Evolutionary conservation across 2,329 filamentous ascomycete genomes (phyloP).

Genomic region (Didymella pomorum): DNA sequence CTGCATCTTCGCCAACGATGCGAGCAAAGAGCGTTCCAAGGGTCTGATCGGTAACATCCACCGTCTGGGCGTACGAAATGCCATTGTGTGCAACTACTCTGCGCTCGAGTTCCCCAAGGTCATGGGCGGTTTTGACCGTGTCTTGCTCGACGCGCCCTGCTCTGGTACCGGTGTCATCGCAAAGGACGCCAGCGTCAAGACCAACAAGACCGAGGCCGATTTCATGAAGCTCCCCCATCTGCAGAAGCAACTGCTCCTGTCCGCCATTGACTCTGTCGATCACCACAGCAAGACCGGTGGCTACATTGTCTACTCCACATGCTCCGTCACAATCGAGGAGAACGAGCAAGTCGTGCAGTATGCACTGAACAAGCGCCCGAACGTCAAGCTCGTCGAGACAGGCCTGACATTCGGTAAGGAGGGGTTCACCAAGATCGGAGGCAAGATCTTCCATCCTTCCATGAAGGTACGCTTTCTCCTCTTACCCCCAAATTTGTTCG

Average conservation of each 20-base stretch:
- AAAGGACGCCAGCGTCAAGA: conserved; percentile 96
- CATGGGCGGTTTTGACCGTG: conserved; percentile 94
- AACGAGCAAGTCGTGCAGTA: conserved; percentile 95
- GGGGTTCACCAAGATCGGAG: conserved; percentile 88
- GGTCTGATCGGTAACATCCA: conserved; percentile 97
- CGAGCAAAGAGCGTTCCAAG: conserved; percentile 90
- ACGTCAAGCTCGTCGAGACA: conserved; percentile 91
- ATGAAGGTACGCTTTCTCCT: conserved; percentile 72
- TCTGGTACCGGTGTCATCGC: conserved; percentile 97
- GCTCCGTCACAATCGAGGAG: conserved; percentile 92
- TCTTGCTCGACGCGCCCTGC: conserved; percentile 93
- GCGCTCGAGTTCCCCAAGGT: conserved; percentile 92
- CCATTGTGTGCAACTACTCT: conserved; percentile 94
- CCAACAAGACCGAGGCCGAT: conserved; percentile 95
- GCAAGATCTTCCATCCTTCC: conserved; percentile 88
- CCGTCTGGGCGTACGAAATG: conserved; percentile 90
- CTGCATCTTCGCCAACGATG: conserved; percentile 94
- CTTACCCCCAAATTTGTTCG: neutral
- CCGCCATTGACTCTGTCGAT: conserved; percentile 94
- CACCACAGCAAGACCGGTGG: conserved; percentile 91
- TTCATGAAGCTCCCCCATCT: conserved; percentile 92
- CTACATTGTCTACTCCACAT: conserved; percentile 96
- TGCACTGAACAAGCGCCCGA: conserved; percentile 86
- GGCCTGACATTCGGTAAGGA: conserved; percentile 89
- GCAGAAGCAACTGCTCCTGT: conserved; percentile 91